Conservation (phyloP, 225 moss, liverwort and hornwort genomes). For the Straminergon stramineum region DNA sequence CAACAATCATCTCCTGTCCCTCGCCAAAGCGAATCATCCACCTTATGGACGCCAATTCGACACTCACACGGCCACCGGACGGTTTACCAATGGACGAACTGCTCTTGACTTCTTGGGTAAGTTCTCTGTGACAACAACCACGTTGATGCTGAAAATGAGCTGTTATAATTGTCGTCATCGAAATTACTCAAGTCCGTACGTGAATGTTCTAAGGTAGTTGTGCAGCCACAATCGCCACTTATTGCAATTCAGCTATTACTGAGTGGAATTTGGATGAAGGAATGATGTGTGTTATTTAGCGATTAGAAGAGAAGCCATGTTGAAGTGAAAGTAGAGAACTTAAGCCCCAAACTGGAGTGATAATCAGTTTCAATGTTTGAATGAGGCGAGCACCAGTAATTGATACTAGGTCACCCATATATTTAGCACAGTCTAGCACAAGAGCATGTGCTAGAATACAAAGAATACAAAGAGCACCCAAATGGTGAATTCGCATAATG, state of each 20-base stretch:
- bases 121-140: not conserved
- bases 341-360: not conserved
- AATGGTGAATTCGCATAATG: not conserved
- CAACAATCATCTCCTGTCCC: conserved; percentile 48
- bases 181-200: not conserved
- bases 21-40: conserved; percentile 52
- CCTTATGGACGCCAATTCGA: conserved; percentile 59
- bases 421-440: not conserved
- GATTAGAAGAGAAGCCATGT: not conserved
- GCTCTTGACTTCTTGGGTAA: conserved; percentile 53
- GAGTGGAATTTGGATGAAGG: not conserved
- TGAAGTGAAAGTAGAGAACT: not conserved
- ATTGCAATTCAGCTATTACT: not conserved
- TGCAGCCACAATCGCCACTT: not conserved
- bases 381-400: not conserved
- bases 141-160: not conserved
- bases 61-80: conserved; percentile 46
- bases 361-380: not conserved
- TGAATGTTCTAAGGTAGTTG: not conserved
- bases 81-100: conserved; percentile 54
- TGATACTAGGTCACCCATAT: not conserved
- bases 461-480: too few species aligned
- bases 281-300: not conserved
- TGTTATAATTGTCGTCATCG: not conserved
- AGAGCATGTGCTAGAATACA: too few species aligned